phyloP scores from a whole-genome alignment of 345 rosid species.

The Dimocarpus longan region DNA sequence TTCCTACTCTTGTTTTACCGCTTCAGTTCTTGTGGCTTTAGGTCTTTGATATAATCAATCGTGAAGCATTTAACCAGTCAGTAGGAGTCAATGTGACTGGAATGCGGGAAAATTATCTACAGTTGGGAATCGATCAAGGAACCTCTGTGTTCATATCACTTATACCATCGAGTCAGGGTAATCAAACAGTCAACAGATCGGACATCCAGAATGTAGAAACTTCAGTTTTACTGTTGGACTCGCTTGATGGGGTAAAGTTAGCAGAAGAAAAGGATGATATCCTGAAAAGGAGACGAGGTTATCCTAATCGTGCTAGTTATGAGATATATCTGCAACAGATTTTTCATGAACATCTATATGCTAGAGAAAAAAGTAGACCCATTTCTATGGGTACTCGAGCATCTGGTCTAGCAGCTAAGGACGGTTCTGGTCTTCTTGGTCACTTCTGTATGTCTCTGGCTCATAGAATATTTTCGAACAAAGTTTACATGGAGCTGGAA shows the following conservation, averaged over 20 bases:
- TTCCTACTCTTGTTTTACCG: constrained; percentile 24
- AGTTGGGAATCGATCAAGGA: constrained; percentile 72
- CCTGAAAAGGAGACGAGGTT: constrained; percentile 40
- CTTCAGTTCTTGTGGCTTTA: constrained; percentile 38
- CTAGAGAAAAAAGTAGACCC: constrained; percentile 51
- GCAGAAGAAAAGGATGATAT: constrained; percentile 38
- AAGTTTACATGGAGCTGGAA: constrained; percentile 73
- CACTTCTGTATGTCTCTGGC: constrained; percentile 88
- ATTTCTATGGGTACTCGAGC: constrained; percentile 39
- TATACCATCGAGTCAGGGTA: constrained; percentile 47
- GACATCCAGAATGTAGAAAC: constrained; percentile 41
- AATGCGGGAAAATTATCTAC: constrained; percentile 78
- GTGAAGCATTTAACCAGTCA: constrained; percentile 78
- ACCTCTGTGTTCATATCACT: constrained; percentile 73
- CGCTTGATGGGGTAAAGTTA: constrained; percentile 46
- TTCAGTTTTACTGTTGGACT: constrained; percentile 42
- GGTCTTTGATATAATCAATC: constrained; percentile 84
- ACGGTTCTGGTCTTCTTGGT: constrained; percentile 67
- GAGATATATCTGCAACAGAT: constrained; percentile 86
- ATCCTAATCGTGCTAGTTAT: constrained; percentile 60
- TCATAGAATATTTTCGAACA: constrained; percentile 81
- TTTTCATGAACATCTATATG: constrained; percentile 66
- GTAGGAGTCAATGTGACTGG: constrained; percentile 76
- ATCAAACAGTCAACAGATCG: constrained; percentile 37
- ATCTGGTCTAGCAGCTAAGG: constrained; percentile 54